phyloP scores from a whole-genome alignment of 139 green algal genomes.

The Chlamydomonas sp. region DNA sequence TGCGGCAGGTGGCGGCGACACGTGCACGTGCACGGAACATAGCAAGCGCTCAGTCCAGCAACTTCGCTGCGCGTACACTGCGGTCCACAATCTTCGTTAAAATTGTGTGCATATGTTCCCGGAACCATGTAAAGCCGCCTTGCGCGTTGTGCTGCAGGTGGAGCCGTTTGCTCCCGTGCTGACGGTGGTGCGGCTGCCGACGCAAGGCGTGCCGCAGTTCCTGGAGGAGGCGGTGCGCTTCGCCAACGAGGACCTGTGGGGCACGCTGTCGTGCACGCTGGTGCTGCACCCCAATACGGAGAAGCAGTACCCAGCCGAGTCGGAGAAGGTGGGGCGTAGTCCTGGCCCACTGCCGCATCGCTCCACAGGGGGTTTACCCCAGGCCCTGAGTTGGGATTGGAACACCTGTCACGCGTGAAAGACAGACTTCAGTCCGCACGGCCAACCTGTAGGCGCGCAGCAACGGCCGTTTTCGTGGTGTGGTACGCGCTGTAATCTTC shows the following conservation, averaged over 20 bases:
- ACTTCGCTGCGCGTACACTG: too few species aligned
- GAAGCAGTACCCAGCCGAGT: neutral
- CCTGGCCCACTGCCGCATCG: neutral
- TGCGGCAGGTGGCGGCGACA: too few species aligned
- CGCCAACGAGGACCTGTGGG: slow-evolving; percentile 51
- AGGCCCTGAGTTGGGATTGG: too few species aligned
- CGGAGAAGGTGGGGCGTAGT: neutral
- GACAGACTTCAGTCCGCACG: too few species aligned
- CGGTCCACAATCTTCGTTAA: too few species aligned
- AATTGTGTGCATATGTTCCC: neutral
- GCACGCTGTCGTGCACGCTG: slow-evolving; percentile 45
- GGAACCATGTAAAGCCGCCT: neutral
- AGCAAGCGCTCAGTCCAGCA: too few species aligned
- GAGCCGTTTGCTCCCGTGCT: slow-evolving; percentile 61
- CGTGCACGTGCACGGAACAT: too few species aligned
- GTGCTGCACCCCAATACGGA: slow-evolving; percentile 45
- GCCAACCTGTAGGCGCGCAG: too few species aligned
- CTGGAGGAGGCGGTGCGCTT: slow-evolving; percentile 21
- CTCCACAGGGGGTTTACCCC: too few species aligned
- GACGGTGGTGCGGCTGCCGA: slow-evolving; percentile 44
- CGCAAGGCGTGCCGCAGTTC: slow-evolving; percentile 15
- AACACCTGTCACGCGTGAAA: too few species aligned
- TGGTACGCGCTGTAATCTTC: too few species aligned
- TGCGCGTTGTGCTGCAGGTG: neutral
- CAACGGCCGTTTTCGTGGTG: too few species aligned